Percentiles rank a stretch among this genome's conserved stretches.
phyloP scores from a whole-genome alignment of 768 basidiomycete genomes.

The Suillus plorans region DNA sequence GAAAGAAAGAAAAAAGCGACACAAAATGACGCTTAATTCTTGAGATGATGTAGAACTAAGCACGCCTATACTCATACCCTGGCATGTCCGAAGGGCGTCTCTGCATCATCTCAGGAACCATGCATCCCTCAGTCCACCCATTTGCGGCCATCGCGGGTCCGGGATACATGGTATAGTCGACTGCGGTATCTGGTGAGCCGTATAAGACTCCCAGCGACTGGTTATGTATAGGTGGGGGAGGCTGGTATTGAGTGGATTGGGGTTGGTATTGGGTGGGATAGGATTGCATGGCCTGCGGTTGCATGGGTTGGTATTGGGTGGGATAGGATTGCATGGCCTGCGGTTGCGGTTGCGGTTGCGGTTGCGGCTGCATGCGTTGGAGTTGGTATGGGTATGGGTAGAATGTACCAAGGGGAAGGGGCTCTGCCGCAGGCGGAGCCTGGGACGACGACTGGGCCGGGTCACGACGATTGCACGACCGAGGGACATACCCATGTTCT shows the following conservation, averaged over 20 bases:
- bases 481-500: slow-evolving; percentile 22
- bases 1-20: background rate
- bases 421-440: too few species aligned
- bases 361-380: too few species aligned
- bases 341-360: too few species aligned
- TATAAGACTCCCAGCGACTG: background rate
- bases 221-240: background rate
- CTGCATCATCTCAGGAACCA: background rate
- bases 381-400: too few species aligned
- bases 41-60: background rate
- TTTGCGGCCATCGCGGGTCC: background rate
- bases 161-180: background rate
- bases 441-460: too few species aligned
- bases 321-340: too few species aligned
- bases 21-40: background rate
- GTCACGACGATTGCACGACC: background rate
- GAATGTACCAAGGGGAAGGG: too few species aligned
- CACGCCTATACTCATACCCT: background rate
- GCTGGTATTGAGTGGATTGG: background rate
- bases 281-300: too few species aligned
- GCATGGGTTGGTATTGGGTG: too few species aligned
- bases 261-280: too few species aligned
- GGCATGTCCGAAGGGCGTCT: background rate
- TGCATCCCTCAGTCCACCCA: slow-evolving; percentile 1
- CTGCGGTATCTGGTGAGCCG: too few species aligned